Evolutionary conservation across 2,329 filamentous ascomycete genomes (phyloP).

Genomic region (Exophiala sideris): DNA sequence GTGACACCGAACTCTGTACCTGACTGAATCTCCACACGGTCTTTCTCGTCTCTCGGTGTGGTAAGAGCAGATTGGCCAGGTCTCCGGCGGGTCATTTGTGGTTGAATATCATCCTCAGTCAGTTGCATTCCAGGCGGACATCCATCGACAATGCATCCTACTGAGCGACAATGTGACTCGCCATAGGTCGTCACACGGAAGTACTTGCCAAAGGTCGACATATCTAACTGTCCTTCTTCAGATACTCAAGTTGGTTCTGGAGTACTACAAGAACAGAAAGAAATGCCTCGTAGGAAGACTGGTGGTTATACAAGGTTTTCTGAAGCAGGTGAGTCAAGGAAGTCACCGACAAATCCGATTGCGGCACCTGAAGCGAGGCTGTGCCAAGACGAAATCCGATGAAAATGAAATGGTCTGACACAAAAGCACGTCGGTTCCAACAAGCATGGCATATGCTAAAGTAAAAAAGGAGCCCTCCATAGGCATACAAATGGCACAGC

Average conservation of each 20-base stretch:
- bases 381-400: background rate
- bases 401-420: background rate
- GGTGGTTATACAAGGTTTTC: background rate
- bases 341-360: background rate
- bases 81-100: conserved; percentile 84
- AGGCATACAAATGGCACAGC: background rate
- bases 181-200: conserved; percentile 83
- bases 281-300: no score
- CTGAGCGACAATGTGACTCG: conserved; percentile 86
- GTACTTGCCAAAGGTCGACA: conserved; percentile 84
- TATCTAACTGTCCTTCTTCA: background rate
- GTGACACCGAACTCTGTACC: conserved; percentile 88
- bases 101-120: conserved; percentile 84
- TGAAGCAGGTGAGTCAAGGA: background rate
- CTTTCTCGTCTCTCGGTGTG: conserved; percentile 89
- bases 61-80: conserved; percentile 88
- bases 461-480: background rate
- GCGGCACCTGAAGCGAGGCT: background rate
- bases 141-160: conserved; percentile 93
- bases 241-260: background rate
- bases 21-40: conserved; percentile 86
- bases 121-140: conserved; percentile 83
- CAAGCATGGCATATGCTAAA: background rate
- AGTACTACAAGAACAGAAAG: no score
- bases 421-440: background rate